phyloP scores from a whole-genome alignment of 2,329 filamentous ascomycete genomes.

The Cytospora leucostoma region DNA sequence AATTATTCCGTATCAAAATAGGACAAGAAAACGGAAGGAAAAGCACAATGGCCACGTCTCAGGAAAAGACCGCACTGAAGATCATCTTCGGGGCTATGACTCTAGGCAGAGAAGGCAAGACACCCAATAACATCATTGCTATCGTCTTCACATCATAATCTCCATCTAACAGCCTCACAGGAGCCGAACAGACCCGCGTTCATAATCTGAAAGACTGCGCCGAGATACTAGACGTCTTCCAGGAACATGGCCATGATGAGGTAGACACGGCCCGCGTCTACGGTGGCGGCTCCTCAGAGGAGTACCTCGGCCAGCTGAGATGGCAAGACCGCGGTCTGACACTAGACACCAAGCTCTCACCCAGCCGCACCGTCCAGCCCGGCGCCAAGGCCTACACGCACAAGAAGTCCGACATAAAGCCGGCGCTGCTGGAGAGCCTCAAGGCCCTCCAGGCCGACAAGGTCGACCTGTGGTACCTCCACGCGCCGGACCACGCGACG shows the following conservation, averaged over 20 bases:
- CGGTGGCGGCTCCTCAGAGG: slow-evolving; percentile 63
- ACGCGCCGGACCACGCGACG: slow-evolving; percentile 49
- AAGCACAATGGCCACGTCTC: not conserved
- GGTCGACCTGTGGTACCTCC: slow-evolving; percentile 53
- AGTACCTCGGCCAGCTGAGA: slow-evolving; percentile 44
- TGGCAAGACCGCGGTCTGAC: slow-evolving; percentile 42
- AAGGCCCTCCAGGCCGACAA: slow-evolving; percentile 41
- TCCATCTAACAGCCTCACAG: slow-evolving; percentile 14
- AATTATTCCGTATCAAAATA: too few species aligned
- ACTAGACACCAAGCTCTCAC: slow-evolving; percentile 48
- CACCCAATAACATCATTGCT: too few species aligned
- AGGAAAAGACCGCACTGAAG: slow-evolving; percentile 24
- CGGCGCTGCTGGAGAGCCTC: slow-evolving; percentile 40
- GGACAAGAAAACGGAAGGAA: not conserved
- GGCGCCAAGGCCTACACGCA: slow-evolving; percentile 27
- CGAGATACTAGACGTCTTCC: slow-evolving; percentile 64
- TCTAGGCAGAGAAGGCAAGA: slow-evolving; percentile 30
- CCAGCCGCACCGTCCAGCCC: slow-evolving; percentile 26
- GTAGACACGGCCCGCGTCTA: slow-evolving; percentile 70
- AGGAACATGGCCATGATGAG: slow-evolving; percentile 66
- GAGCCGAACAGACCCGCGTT: slow-evolving; percentile 34
- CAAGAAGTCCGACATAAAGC: slow-evolving; percentile 36
- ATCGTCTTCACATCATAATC: not conserved
- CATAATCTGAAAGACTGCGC: slow-evolving; percentile 53
- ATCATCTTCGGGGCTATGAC: slow-evolving; percentile 38